Percentiles rank a stretch among this genome's conserved stretches.
phyloP scores from a whole-genome alignment of 495 filamentous ascomycete species.

The Acidiella bohemica region DNA sequence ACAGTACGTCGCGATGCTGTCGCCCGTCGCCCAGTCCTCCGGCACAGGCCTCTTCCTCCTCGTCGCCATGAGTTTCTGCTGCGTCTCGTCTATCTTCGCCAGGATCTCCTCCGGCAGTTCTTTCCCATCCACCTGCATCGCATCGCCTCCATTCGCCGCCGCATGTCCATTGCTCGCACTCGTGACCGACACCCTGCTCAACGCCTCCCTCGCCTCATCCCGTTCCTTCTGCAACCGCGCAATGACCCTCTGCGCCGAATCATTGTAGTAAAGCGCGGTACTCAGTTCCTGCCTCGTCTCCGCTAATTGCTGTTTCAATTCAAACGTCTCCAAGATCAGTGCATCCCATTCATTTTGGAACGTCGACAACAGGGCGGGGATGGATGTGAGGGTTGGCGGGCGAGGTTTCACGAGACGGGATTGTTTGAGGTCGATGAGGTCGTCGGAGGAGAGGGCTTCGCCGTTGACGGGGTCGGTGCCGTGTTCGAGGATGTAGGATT shows the following conservation, averaged over 20 bases:
- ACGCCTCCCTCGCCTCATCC: slow-evolving; percentile 85
- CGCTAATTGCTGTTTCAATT: slow-evolving; percentile 70
- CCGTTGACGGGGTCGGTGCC: slow-evolving; percentile 87
- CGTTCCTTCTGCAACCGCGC: slow-evolving; percentile 75
- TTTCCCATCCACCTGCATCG: slow-evolving; percentile 77
- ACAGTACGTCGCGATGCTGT: slow-evolving; percentile 56
- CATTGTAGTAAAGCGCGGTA: slow-evolving; percentile 87
- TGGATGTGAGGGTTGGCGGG: slow-evolving; percentile 89
- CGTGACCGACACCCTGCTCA: slow-evolving; percentile 67
- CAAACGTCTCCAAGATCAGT: slow-evolving; percentile 76
- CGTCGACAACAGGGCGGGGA: slow-evolving; percentile 87
- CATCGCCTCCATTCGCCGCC: slow-evolving; percentile 52
- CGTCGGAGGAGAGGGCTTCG: slow-evolving; percentile 72
- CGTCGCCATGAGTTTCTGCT: slow-evolving; percentile 65
- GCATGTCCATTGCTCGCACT: slow-evolving; percentile 31
- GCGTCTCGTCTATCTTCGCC: slow-evolving; percentile 62
- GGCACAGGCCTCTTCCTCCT: slow-evolving; percentile 81
- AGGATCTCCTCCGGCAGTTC: slow-evolving; percentile 57
- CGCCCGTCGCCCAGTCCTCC: slow-evolving; percentile 66
- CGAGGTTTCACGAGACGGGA: slow-evolving; percentile 70
- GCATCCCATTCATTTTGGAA: slow-evolving; percentile 99
- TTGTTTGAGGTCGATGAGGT: slow-evolving; percentile 77
- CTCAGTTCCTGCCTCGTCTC: slow-evolving; percentile 88
- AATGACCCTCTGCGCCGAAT: slow-evolving; percentile 88
- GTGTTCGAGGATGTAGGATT: slow-evolving; percentile 87